A percentile compares a stretch with the other conserved stretches of the same genome.
phyloP scores from a whole-genome alignment of 768 basidiomycete species.

The Lactarius hengduanensis region DNA sequence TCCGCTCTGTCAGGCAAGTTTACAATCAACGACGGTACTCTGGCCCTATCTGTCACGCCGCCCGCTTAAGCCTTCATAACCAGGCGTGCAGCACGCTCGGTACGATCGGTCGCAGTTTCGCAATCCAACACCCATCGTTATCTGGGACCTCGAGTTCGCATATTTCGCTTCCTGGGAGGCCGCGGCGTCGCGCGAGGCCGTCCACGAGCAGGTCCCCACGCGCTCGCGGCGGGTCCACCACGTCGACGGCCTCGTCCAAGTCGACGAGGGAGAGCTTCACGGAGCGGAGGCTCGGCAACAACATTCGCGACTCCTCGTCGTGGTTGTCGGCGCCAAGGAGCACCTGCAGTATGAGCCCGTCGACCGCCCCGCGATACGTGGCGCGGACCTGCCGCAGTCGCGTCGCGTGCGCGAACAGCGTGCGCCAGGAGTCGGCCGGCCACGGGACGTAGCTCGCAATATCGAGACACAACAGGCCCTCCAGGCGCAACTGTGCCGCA shows the following conservation, averaged over 20 bases:
- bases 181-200: not conserved
- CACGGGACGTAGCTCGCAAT: conserved; percentile 4
- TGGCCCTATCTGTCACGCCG: not conserved
- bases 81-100: not conserved
- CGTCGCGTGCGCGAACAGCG: conserved; percentile 9
- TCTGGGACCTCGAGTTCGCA: conserved; percentile 6
- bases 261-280: conserved; percentile 13
- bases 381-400: conserved; percentile 10
- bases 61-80: not conserved
- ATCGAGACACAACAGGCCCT: conserved; percentile 9
- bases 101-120: not conserved
- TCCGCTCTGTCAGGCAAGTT: not conserved
- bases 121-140: conserved; percentile 6
- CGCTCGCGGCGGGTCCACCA: not conserved
- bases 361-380: conserved; percentile 13
- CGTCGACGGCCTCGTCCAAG: conserved; percentile 3
- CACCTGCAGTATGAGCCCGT: conserved; percentile 8
- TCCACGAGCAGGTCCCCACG: conserved; percentile 11
- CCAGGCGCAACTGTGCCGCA: not conserved
- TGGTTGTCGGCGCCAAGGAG: not conserved
- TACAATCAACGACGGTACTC: not conserved
- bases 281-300: not conserved
- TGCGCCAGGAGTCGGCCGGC: not conserved
- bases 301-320: not conserved
- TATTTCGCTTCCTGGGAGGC: not conserved